Evolutionary conservation across 1,284 basidiomycete species (phyloP).

Genomic region (Xanthoconium separans): DNA sequence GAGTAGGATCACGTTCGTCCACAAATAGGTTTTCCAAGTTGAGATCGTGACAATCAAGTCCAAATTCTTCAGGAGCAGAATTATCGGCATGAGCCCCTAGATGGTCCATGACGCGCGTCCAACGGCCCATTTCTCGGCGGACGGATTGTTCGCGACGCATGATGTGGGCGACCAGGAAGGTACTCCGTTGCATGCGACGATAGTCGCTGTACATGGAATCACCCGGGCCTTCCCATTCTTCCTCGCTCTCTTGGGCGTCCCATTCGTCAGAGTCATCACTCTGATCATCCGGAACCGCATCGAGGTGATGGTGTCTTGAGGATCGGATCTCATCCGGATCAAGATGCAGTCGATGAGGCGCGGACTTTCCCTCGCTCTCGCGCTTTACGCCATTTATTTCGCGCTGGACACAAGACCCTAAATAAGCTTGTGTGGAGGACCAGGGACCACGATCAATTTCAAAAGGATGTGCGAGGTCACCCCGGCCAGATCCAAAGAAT

Average conservation of each 20-base stretch:
- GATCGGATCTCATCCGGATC: constrained; percentile 72
- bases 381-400: constrained; percentile 66
- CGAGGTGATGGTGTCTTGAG: constrained; percentile 65
- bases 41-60: constrained; percentile 75
- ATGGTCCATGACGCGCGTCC: constrained; percentile 62
- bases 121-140: constrained; percentile 65
- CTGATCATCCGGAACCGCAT: constrained; percentile 63
- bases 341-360: constrained; percentile 70
- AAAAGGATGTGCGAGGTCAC: constrained; percentile 61
- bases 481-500: constrained; percentile 79
- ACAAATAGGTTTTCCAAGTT: constrained; percentile 82
- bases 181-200: constrained; percentile 70
- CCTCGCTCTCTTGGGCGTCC: constrained; percentile 72
- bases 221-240: constrained; percentile 72
- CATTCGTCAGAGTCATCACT: constrained; percentile 72
- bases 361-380: constrained; percentile 72
- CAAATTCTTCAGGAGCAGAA: constrained; percentile 53
- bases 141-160: constrained; percentile 59
- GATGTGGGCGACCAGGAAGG: constrained; percentile 71
- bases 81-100: constrained; percentile 36
- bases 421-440: constrained; percentile 55
- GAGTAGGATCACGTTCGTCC: constrained; percentile 60
- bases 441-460: constrained; percentile 78
- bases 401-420: constrained; percentile 60
- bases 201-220: constrained; percentile 78